Conservation (phyloP, 2,329 filamentous ascomycete genomes). For the Pezicula radicicola region DNA sequence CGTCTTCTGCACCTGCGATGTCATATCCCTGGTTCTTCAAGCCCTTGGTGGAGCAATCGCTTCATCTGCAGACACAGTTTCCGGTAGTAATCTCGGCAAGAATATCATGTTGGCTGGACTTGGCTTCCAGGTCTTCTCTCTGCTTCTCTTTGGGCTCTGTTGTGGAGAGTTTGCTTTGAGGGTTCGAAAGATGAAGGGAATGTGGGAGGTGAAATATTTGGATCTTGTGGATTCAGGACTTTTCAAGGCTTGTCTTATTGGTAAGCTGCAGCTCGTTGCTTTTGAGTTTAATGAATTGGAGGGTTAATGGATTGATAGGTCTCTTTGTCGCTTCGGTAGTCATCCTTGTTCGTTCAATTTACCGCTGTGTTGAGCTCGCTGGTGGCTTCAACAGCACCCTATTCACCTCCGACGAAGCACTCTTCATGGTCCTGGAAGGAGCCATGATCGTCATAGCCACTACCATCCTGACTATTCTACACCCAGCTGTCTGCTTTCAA, state of each 20-base stretch:
- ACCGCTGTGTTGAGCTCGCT: constrained; percentile 53
- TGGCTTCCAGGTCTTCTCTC: constrained; percentile 50
- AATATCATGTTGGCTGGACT: constrained; percentile 55
- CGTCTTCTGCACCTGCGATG: constrained; percentile 56
- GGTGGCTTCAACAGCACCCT: constrained; percentile 49
- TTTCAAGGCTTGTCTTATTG: constrained; percentile 6
- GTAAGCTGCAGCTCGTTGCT: not conserved
- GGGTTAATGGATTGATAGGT: constrained; percentile 1
- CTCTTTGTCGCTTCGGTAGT: constrained; percentile 46
- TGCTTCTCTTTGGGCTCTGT: constrained; percentile 27
- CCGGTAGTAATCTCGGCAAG: constrained; percentile 1
- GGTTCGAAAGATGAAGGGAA: not conserved
- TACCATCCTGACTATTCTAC: constrained; percentile 25
- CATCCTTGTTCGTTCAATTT: constrained; percentile 54
- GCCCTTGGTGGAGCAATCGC: constrained; percentile 54
- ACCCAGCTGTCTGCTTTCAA: constrained; percentile 22
- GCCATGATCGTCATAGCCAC: constrained; percentile 29
- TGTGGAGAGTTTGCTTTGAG: not conserved
- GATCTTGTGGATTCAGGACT: constrained; percentile 1
- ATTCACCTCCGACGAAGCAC: constrained; percentile 41
- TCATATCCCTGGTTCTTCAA: constrained; percentile 55
- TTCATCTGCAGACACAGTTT: constrained; percentile 33
- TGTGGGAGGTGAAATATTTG: constrained; percentile 10
- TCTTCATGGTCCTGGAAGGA: constrained; percentile 44
- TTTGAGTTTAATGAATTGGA: not conserved